phyloP scores from a whole-genome alignment of 225 moss, liverwort and hornwort genomes.

The Pseudoscleropodium purum region DNA sequence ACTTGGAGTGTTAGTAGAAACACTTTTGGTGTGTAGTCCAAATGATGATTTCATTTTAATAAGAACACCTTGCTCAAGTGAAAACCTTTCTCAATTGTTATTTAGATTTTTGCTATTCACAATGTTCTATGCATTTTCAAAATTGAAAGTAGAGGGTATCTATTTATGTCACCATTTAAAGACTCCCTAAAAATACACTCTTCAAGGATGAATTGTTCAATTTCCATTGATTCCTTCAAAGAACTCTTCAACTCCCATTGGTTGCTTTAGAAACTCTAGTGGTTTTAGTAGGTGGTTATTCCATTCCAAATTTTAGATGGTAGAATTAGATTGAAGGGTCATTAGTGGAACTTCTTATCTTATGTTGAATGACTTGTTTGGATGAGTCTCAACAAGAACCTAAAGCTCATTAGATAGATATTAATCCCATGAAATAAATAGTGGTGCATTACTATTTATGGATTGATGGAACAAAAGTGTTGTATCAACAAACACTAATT shows the following conservation, averaged over 20 bases:
- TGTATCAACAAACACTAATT: background rate
- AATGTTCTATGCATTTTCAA: background rate
- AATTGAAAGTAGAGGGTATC: background rate
- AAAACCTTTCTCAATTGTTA: background rate
- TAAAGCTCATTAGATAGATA: fast-evolving
- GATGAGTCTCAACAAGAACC: background rate
- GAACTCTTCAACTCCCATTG: too few relatives aligned
- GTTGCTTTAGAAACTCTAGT: background rate
- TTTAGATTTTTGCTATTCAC: fast-evolving
- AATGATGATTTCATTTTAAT: background rate
- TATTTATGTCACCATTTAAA: background rate
- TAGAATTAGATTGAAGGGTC: too few relatives aligned
- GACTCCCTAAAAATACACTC: background rate
- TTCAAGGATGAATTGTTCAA: background rate
- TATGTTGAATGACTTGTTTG: background rate
- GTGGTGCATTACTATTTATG: background rate
- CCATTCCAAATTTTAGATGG: background rate
- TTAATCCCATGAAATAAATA: background rate
- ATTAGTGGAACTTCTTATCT: background rate
- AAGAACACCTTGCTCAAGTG: background rate
- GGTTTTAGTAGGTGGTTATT: background rate
- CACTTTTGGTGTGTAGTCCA: background rate
- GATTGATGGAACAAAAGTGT: background rate
- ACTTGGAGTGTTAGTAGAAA: background rate
- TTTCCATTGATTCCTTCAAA: background rate